Conservation (phyloP, 768 basidiomycete species). For the Lactarius tabidus region DNA sequence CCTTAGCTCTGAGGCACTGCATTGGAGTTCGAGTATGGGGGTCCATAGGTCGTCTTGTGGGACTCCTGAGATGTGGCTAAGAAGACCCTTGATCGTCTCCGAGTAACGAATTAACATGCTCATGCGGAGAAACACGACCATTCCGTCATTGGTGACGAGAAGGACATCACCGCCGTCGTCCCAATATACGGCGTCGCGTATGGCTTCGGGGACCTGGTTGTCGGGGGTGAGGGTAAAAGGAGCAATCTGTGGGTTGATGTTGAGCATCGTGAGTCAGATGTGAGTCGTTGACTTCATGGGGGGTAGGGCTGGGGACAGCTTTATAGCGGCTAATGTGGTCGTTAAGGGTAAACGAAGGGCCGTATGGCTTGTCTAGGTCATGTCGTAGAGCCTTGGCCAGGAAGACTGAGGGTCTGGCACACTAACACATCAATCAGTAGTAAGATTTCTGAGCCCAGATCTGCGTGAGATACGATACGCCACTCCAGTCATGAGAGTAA, state of each 20-base stretch:
- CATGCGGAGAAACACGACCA: conserved; percentile 11
- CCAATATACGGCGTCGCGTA: conserved; percentile 17
- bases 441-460: background rate
- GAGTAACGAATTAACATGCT: conserved; percentile 17
- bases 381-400: background rate
- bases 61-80: conserved; percentile 7
- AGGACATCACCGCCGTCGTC: conserved; percentile 21
- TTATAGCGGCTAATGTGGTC: conserved; percentile 5
- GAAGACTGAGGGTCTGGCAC: background rate
- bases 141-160: conserved; percentile 18
- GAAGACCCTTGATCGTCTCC: conserved; percentile 12
- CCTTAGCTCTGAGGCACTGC: conserved; percentile 16
- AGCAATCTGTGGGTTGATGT: conserved; percentile 16
- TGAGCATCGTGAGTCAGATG: conserved; percentile 4
- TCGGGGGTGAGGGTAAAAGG: conserved; percentile 17
- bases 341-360: background rate
- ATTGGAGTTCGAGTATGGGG: conserved; percentile 19
- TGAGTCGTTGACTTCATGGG: background rate
- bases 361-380: background rate
- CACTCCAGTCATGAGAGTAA: background rate
- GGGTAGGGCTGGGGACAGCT: background rate
- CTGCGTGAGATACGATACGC: background rate
- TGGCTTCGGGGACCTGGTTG: conserved; percentile 8
- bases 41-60: conserved; percentile 17
- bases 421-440: background rate